phyloP scores from a whole-genome alignment of 2,329 filamentous ascomycete species.

The Penicillium sp. region DNA sequence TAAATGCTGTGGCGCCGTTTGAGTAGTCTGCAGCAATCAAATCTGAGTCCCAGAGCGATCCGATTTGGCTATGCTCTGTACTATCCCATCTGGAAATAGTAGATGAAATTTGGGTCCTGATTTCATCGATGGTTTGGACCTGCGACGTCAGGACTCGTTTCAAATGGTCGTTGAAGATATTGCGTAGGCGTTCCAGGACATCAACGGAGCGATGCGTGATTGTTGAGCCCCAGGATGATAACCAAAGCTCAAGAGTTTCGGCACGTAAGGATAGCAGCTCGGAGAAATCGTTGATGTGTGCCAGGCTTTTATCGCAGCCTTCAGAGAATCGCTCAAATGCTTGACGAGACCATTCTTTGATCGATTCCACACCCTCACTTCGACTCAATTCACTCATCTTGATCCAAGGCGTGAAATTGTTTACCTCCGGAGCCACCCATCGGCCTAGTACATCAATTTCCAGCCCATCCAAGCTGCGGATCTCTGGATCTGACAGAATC shows the following conservation, averaged over 20 bases:
- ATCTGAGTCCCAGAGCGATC: conserved; percentile 67
- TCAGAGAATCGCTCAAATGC: conserved; percentile 61
- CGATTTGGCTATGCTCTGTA: conserved; percentile 51
- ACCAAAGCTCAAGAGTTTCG: conserved; percentile 71
- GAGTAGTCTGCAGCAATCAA: conserved; percentile 66
- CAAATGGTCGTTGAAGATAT: conserved; percentile 68
- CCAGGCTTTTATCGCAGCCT: conserved; percentile 63
- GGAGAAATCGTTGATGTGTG: conserved; percentile 64
- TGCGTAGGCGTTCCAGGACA: conserved; percentile 68
- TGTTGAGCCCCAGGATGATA: conserved; percentile 66
- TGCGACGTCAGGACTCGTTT: conserved; percentile 63
- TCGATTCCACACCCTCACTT: conserved; percentile 59
- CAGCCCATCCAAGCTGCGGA: conserved; percentile 67
- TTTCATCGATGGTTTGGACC: conserved; percentile 62
- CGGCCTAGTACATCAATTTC: conserved; percentile 73
- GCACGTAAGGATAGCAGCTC: conserved; percentile 69
- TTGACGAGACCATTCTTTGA: conserved; percentile 63
- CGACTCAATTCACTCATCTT: conserved; percentile 74
- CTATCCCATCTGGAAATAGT: conserved; percentile 62
- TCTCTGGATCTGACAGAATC: conserved; percentile 68
- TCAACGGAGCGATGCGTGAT: conserved; percentile 52
- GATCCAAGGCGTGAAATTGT: conserved; percentile 83
- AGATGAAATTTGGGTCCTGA: conserved; percentile 64
- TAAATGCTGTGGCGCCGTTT: conserved; percentile 66
- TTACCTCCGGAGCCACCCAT: conserved; percentile 82